These are phyloP conservation scores for Diplocarpon mali DNA, from an alignment of 2,329 filamentous ascomycete species.

Conservation along the genomic window DNA sequence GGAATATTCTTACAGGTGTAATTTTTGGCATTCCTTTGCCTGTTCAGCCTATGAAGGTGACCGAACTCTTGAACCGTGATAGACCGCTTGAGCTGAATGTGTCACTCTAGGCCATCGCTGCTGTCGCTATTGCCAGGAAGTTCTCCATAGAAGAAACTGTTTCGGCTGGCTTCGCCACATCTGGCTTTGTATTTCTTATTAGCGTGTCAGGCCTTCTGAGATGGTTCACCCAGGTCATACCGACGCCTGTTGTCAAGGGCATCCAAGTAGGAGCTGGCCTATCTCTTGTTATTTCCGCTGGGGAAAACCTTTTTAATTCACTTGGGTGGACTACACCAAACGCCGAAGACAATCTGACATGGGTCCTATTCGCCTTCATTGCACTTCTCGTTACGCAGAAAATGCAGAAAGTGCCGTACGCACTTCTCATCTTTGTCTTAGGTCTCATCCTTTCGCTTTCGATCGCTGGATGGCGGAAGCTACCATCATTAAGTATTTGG, in stretches of 20 bases:
- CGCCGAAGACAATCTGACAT: slow-evolving; percentile 66
- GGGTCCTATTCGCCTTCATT: slow-evolving; percentile 64
- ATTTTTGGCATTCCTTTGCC: slow-evolving; percentile 82
- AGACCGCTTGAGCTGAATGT: slow-evolving; percentile 20
- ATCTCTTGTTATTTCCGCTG: slow-evolving; percentile 69
- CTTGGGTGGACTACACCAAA: slow-evolving; percentile 57
- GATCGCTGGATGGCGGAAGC: slow-evolving; percentile 27
- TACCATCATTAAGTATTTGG: slow-evolving; percentile 50
- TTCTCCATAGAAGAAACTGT: slow-evolving; percentile 61
- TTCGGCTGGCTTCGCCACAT: slow-evolving; percentile 76
- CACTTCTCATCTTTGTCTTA: slow-evolving; percentile 57
- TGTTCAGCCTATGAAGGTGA: slow-evolving; percentile 73
- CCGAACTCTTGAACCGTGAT: neutral
- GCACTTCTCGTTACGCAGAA: slow-evolving; percentile 57
- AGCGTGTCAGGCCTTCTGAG: slow-evolving; percentile 69
- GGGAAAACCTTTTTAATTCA: slow-evolving; percentile 52
- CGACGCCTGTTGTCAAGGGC: slow-evolving; percentile 81
- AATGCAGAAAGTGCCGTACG: slow-evolving; percentile 62
- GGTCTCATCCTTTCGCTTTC: slow-evolving; percentile 55
- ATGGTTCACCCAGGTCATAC: slow-evolving; percentile 56
- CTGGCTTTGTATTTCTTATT: slow-evolving; percentile 60
- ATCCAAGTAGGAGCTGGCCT: slow-evolving; percentile 90
- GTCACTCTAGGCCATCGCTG: slow-evolving; percentile 66
- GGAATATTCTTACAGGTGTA: slow-evolving; percentile 73
- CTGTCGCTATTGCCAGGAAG: slow-evolving; percentile 65